phyloP scores from a whole-genome alignment of 2,329 filamentous ascomycete species.

The Sphaerulina vaccinii region DNA sequence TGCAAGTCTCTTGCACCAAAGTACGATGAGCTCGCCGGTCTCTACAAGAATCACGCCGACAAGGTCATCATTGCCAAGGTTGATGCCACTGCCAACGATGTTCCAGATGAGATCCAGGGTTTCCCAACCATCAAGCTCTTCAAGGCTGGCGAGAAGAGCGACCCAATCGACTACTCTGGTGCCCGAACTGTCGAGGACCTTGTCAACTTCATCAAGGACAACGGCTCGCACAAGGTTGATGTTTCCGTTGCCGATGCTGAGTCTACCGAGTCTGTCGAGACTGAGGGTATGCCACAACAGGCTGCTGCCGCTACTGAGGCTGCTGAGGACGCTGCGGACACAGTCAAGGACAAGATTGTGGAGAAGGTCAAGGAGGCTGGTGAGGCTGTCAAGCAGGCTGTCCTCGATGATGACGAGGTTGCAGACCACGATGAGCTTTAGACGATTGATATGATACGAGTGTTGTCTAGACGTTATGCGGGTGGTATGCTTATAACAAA shows the following conservation, averaged over 20 bases:
- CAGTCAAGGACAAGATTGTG: constrained; percentile 29
- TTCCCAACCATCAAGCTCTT: constrained; percentile 99
- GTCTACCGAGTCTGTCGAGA: constrained; percentile 45
- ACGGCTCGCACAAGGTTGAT: constrained; percentile 82
- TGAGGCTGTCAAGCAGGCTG: constrained; percentile 34
- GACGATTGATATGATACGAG: constrained; percentile 33
- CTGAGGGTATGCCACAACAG: constrained; percentile 48
- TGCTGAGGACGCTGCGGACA: constrained; percentile 19
- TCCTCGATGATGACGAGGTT: constrained; percentile 38
- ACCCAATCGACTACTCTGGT: constrained; percentile 82
- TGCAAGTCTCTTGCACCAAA: constrained; percentile 69
- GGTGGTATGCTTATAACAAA: no score
- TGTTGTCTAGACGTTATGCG: neutral
- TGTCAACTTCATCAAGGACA: constrained; percentile 88
- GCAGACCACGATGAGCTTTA: constrained; percentile 74
- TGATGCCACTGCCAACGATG: constrained; percentile 92
- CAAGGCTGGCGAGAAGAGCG: constrained; percentile 82
- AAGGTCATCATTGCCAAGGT: constrained; percentile 77
- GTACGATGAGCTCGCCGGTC: constrained; percentile 62
- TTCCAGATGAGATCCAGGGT: constrained; percentile 92
- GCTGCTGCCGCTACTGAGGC: constrained; percentile 45
- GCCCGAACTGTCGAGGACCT: constrained; percentile 89
- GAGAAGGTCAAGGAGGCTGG: constrained; percentile 41
- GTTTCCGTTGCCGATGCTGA: constrained; percentile 55
- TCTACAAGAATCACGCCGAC: constrained; percentile 54